Evolutionary conservation across 164 flowering plant genomes (phyloP).

Genomic region (Piper longum): DNA sequence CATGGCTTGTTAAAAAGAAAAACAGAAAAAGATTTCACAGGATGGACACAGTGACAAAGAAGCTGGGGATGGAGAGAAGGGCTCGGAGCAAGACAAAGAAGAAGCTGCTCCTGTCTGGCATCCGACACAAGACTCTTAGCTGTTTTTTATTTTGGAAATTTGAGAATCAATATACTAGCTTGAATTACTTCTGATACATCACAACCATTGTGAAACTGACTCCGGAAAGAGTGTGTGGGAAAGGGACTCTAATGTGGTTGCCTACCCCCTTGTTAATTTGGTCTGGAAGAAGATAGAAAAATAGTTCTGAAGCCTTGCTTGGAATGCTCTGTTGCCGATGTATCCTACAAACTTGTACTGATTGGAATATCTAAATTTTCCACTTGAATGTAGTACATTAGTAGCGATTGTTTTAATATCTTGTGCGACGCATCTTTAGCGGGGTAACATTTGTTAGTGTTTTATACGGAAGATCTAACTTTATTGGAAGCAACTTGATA

Average conservation of each 20-base stretch:
- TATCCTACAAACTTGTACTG: background rate
- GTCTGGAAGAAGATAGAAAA: background rate
- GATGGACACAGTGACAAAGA: constrained; percentile 19
- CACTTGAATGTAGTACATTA: background rate
- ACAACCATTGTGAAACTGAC: no score
- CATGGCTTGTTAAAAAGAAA: no score
- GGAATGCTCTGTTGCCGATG: background rate
- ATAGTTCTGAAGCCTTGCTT: background rate
- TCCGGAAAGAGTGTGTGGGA: no score
- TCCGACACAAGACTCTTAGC: background rate
- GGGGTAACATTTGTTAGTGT: no score
- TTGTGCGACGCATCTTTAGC: no score
- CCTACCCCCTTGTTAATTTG: background rate
- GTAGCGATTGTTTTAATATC: background rate
- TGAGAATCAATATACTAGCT: background rate
- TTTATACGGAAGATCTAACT: no score
- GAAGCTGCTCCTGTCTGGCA: constrained; percentile 19
- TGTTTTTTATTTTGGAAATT: background rate
- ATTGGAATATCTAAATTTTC: background rate
- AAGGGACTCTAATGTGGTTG: no score
- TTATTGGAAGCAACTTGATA: no score
- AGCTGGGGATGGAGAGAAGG: constrained; percentile 20
- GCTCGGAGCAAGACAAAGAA: constrained; percentile 23
- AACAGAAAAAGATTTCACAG: constrained; percentile 29
- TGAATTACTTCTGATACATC: no score